Evolutionary conservation across 371 early-diverging fungal species (phyloP).

Genomic region (Lichtheimia corymbifera): DNA sequence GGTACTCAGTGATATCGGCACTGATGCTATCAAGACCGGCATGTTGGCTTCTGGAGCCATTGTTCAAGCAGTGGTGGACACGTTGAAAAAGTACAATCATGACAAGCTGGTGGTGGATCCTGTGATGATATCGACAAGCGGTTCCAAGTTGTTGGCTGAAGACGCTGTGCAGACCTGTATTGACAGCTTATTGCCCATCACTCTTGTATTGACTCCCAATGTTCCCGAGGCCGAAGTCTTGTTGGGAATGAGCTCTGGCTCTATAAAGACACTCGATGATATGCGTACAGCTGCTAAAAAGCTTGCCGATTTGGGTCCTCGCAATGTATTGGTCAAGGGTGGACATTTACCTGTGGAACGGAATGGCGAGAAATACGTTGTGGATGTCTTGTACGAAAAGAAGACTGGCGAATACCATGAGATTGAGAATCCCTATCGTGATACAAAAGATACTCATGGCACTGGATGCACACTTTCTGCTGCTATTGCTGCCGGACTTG

Average conservation of each 20-base stretch:
- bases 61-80: conserved; percentile 55
- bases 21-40: conserved; percentile 79
- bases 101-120: conserved; percentile 75
- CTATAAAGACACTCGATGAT: conserved; percentile 52
- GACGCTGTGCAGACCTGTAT: conserved; percentile 64
- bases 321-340: conserved; percentile 76
- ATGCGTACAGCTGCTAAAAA: conserved; percentile 58
- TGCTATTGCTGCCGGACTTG: conserved; percentile 76
- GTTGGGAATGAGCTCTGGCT: conserved; percentile 19
- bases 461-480: conserved; percentile 88
- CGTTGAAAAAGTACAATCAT: conserved; percentile 38
- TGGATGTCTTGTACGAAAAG: conserved; percentile 70
- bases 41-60: conserved; percentile 76
- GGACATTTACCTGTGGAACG: conserved; percentile 71
- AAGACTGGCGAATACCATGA: conserved; percentile 32
- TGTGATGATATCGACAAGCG: conserved; percentile 85
- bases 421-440: conserved; percentile 56
- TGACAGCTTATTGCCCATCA: conserved; percentile 64
- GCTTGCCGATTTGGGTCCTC: conserved; percentile 50
- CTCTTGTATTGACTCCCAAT: conserved; percentile 77
- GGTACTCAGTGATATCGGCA: conserved; percentile 78
- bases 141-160: conserved; percentile 60
- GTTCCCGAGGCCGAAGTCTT: conserved; percentile 80
- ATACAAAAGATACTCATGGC: conserved; percentile 77
- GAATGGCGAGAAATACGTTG: conserved; percentile 27